Conservation (phyloP, 192 early-diverging fungal genomes). For the Coemansia sp. region DNA sequence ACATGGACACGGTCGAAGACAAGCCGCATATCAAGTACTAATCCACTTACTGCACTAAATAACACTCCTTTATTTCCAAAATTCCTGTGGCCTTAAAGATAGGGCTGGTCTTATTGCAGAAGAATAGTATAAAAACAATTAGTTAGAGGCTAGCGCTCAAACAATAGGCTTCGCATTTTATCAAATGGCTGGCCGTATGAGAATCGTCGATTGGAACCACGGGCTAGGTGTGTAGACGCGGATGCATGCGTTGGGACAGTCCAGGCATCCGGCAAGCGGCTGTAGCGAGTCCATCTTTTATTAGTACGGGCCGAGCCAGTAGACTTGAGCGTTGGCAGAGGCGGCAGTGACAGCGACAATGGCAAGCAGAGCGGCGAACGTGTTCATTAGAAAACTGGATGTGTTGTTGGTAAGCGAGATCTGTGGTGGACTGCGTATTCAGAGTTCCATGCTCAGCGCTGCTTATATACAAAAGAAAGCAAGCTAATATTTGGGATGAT, state of each 20-base stretch:
- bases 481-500: too few relatives aligned
- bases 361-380: conserved; percentile 6
- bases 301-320: conserved; percentile 1
- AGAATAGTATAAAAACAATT: neutral
- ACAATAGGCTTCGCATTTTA: neutral
- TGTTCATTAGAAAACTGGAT: too few relatives aligned
- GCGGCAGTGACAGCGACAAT: conserved; percentile 2
- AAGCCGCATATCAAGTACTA: conserved; percentile 39
- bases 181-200: neutral
- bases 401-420: too few relatives aligned
- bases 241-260: neutral
- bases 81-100: neutral
- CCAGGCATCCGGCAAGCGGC: neutral
- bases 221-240: neutral
- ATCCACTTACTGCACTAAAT: neutral
- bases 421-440: too few relatives aligned
- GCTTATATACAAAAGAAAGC: too few relatives aligned
- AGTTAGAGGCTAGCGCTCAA: neutral
- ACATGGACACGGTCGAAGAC: conserved; percentile 24
- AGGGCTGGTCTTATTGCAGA: neutral
- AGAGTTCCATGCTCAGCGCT: too few relatives aligned
- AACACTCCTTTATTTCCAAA: too few relatives aligned
- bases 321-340: neutral
- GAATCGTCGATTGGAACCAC: neutral
- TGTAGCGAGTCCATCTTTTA: neutral